Base-by-base conservation (phyloP, 163 green algal genomes). In the Smithsoniella earleae region DNA sequence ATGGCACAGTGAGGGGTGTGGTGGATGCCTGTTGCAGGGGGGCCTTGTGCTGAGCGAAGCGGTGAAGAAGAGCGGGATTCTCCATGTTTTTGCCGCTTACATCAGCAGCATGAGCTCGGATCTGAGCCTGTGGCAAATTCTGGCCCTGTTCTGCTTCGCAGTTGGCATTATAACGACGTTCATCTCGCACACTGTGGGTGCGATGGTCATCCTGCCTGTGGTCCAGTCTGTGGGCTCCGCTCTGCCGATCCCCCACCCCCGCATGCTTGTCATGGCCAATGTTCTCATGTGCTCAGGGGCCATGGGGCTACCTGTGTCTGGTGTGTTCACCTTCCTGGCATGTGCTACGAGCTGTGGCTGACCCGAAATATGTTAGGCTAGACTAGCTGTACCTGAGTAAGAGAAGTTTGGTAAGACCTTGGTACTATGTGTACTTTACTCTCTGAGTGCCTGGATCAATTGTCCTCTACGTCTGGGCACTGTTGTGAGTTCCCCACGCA, bases 131-230 rank as follows among this genome's bases (percentile, higher is more conserved):
- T 87, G 79, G 80, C 38, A 66, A 10, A 78, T 89, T n/a, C 34
- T 82, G 0, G 74, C 76, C 36, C 83, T 90, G 20, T 92, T 92
- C 77, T 88, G 81, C 74, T 77, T 44, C 27, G 62, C 89, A 18
- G 84, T 92, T 20, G 74, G 84, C 10, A 55, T 86, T 1, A 73
- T 76, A 45, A 90, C 87, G 6, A 89, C 85, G 46, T 90, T 90
- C 77, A 88, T 92, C 74, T 84, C 73, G 20, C 58, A 69, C 22
- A 92, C 87, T 2, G 86, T 92, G 22, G 87, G 85, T 25, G 87
- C 87, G 28, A 91, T 92, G 82, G 84, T 92, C 73, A 91, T 92
- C 73, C 80, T 92, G 62, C 87, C 87, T 25, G 88, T 92, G 52
- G 83, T 92, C 40, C 81, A 89, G 66, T 74, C 73, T n/a, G 83